Percentiles rank a stretch among this genome's conserved stretches.
Evolutionary conservation across 2,329 filamentous ascomycete genomes (phyloP).

Genomic region (Lachnellula subtilissima): DNA sequence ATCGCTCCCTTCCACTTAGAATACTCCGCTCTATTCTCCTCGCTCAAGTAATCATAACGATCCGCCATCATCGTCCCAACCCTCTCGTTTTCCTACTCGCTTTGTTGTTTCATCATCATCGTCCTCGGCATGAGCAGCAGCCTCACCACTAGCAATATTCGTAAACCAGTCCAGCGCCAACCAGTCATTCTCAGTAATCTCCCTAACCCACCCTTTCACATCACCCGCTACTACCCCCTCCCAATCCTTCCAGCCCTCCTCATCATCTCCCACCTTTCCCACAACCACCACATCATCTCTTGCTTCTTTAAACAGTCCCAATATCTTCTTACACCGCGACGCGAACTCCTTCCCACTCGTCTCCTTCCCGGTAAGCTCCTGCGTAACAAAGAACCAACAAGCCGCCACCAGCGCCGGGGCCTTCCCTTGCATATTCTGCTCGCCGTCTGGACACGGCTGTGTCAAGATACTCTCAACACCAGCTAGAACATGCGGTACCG

Average conservation of each 20-base stretch:
- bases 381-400: constrained; percentile 55
- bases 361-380: constrained; percentile 38
- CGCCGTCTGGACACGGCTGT: constrained; percentile 20
- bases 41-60: constrained; percentile 65
- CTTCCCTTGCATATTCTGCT: constrained; percentile 33
- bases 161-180: constrained; percentile 53
- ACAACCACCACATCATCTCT: constrained; percentile 37
- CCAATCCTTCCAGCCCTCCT: constrained; percentile 50
- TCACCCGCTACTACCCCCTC: constrained; percentile 44
- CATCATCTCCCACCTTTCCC: constrained; percentile 42
- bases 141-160: constrained; percentile 44
- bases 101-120: constrained; percentile 26
- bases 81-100: constrained; percentile 14
- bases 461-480: constrained; percentile 55
- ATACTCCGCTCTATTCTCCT: constrained; percentile 57
- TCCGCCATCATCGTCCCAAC: constrained; percentile 67
- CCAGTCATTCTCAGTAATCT: constrained; percentile 46
- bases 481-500: constrained; percentile 69
- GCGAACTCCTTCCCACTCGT: constrained; percentile 41
- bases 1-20: constrained; percentile 59
- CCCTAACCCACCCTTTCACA: constrained; percentile 57
- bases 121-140: constrained; percentile 24
- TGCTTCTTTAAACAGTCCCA: constrained; percentile 38
- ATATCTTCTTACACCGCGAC: constrained; percentile 42
- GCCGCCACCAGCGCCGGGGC: constrained; percentile 53